These are phyloP conservation scores for Vicia sativa DNA, from an alignment of 306 rosid genomes.

Conservation along the genomic window DNA sequence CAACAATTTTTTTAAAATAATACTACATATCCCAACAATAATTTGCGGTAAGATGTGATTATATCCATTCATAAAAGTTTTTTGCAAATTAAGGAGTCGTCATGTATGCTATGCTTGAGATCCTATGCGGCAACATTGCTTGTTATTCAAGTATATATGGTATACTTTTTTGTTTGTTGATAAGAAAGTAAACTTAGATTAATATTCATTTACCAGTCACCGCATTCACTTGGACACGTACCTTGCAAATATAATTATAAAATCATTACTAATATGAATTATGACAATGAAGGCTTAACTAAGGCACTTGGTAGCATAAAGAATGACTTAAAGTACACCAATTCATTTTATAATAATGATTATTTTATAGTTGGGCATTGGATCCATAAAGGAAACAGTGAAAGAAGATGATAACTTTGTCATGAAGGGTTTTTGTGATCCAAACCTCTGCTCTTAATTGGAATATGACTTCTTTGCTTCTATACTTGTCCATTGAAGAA, in stretches of 20 bases:
- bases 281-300: background rate
- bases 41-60: no score
- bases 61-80: no score
- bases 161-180: slow-evolving; percentile 25
- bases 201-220: slow-evolving; percentile 4
- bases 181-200: slow-evolving; percentile 36
- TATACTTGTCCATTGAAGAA: slow-evolving; percentile 14
- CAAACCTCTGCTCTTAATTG: slow-evolving; percentile 42
- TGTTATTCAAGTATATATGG: slow-evolving; percentile 28
- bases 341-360: slow-evolving; percentile 35
- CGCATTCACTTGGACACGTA: slow-evolving; percentile 19
- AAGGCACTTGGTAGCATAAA: slow-evolving; percentile 31
- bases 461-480: slow-evolving; percentile 40
- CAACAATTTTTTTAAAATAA: no score
- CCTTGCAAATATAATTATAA: slow-evolving; percentile 1
- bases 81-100: background rate
- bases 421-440: slow-evolving; percentile 45
- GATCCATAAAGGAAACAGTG: slow-evolving; percentile 39
- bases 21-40: no score
- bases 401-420: slow-evolving; percentile 47
- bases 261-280: slow-evolving; percentile 18
- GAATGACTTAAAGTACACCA: slow-evolving; percentile 25
- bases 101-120: background rate
- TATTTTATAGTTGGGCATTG: slow-evolving; percentile 42
- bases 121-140: slow-evolving; percentile 31